Base-by-base conservation (phyloP, 148 eudicot genomes). In the Cornus florida region DNA sequence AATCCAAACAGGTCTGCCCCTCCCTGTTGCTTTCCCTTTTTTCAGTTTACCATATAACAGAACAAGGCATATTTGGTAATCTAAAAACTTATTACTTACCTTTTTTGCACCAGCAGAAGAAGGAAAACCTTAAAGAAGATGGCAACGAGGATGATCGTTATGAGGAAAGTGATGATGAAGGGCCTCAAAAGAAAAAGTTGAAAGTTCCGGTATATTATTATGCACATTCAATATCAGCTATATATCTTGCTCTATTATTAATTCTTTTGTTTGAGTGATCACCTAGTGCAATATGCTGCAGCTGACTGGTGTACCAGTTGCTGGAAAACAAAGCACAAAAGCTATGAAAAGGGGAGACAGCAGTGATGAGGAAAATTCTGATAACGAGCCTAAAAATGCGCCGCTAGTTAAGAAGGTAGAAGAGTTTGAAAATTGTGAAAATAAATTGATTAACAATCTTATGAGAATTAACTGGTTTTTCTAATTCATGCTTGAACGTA, bases 141-240 rank as follows among this genome's bases (percentile, higher is more conserved):
- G 82, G 70, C 4, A 83, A 76, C 69, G 83, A 80, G 32, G 91
- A 84, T 28, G 87, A 81, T 1, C 86, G 88, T 69, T 78, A 77
- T 23, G 92, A 83, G 7, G 90, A 86, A 11, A 89, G 87, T 69
- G 82, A 78, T 65, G 86, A 86, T 50, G 89, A 86, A 2, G 81
- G 84, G 74, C 88, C 87, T 9, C 77, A 81, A 59, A 73, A 23
- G 32, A 86, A 83, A 41, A 79, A 77, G 17, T 57, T 69, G 8
- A 83, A 85, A 79, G 80, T 85, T 6, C 53, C 46, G 28, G 74
- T 71, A 70, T 41, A 23, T 69, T 67, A 5, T 38, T 46, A 13
- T 73, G 59, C 10, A 4, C 35, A 12, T 73, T 23, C 14, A 11
- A 53, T 53, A 11, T 12, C 59, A 13, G 48, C 48, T 43, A 43